phyloP scores from a whole-genome alignment of 2,329 filamentous ascomycete species.

The Colletotrichum sublineola region DNA sequence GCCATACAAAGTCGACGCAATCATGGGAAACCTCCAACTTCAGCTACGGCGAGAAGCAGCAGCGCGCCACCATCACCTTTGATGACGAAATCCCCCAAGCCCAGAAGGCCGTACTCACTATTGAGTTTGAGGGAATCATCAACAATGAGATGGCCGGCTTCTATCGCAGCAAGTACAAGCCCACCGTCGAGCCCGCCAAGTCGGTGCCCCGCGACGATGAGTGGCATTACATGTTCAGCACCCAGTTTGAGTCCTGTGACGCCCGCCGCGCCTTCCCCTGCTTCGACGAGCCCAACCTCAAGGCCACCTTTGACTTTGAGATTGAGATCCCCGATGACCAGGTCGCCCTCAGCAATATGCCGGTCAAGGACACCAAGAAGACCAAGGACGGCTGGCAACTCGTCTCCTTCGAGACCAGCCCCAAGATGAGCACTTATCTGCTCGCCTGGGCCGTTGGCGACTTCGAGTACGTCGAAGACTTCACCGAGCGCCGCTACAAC shows the following conservation, averaged over 20 bases:
- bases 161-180: constrained; percentile 95
- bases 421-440: constrained; percentile 92
- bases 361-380: constrained; percentile 77
- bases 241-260: constrained; percentile 97
- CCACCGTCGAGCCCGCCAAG: constrained; percentile 75
- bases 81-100: constrained; percentile 76
- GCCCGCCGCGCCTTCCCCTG: constrained; percentile 95
- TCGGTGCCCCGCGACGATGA: constrained; percentile 82
- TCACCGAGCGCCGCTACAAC: constrained; percentile 90
- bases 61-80: constrained; percentile 86
- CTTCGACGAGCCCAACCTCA: constrained; percentile 97
- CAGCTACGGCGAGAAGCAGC: constrained; percentile 84
- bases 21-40: constrained; percentile 75
- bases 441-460: constrained; percentile 96
- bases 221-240: constrained; percentile 86
- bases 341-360: constrained; percentile 95
- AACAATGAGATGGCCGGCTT: constrained; percentile 95
- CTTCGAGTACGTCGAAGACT: constrained; percentile 95
- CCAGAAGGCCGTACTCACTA: constrained; percentile 74
- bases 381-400: constrained; percentile 75
- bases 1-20: constrained; percentile 69
- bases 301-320: constrained; percentile 94
- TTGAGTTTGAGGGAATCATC: constrained; percentile 84
- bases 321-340: constrained; percentile 92
- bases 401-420: constrained; percentile 86